Evolutionary conservation across 495 filamentous ascomycete species (phyloP).

Genomic region (Penicillium canariense): DNA sequence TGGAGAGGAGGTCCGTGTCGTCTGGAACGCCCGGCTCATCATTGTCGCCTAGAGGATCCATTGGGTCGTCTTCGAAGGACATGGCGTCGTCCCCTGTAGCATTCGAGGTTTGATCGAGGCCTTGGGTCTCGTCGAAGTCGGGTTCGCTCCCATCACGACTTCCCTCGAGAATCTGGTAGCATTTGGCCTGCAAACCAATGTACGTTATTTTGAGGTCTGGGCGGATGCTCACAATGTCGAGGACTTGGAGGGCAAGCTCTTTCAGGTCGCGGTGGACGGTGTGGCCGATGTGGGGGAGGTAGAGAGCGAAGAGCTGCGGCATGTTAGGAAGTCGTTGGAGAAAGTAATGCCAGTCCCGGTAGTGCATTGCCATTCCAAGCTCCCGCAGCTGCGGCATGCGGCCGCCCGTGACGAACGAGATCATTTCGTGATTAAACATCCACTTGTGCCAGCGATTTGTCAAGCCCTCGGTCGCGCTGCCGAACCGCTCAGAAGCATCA

Average conservation of each 20-base stretch:
- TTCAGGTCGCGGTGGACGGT: constrained; percentile 56
- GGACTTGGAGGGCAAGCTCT: constrained; percentile 79
- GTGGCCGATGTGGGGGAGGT: constrained; percentile 72
- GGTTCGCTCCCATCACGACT: constrained; percentile 47
- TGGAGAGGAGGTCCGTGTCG: constrained; percentile 36
- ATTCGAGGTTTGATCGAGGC: constrained; percentile 39
- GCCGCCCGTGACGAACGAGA: constrained; percentile 78
- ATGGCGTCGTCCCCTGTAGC: constrained; percentile 40
- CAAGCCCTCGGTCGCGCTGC: constrained; percentile 31
- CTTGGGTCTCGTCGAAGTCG: constrained; percentile 34
- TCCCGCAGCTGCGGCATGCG: constrained; percentile 76
- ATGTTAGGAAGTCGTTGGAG: constrained; percentile 77
- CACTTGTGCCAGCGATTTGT: constrained; percentile 63
- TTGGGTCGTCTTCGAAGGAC: constrained; percentile 43
- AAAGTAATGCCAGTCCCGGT: constrained; percentile 90
- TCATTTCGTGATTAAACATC: constrained; percentile 71
- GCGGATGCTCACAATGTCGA: constrained; percentile 83
- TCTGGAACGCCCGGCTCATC: constrained; percentile 43
- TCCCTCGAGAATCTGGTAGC: constrained; percentile 83
- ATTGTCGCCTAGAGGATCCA: constrained; percentile 40
- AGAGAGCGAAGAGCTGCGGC: constrained; percentile 70
- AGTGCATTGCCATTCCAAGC: constrained; percentile 73
- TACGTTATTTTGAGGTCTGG: constrained; percentile 83
- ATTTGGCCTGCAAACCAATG: constrained; percentile 75
- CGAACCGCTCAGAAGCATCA: constrained; percentile 60